phyloP scores from a whole-genome alignment of 306 rosid species.

The Senna siamea region DNA sequence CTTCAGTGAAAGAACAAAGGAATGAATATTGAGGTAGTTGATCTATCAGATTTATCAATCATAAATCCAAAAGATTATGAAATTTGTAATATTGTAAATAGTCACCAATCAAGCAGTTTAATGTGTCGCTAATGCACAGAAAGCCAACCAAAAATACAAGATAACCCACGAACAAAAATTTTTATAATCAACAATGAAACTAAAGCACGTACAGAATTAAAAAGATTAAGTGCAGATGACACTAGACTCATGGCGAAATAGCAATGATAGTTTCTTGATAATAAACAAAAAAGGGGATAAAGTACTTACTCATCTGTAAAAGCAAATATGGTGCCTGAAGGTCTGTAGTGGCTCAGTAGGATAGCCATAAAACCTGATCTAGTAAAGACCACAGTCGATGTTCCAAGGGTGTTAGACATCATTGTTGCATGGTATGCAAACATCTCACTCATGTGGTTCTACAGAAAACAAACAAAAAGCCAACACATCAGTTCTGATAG shows the following conservation, averaged over 20 bases:
- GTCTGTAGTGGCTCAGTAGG: constrained; percentile 89
- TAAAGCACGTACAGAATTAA: not conserved
- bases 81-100: not conserved
- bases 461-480: constrained; percentile 32
- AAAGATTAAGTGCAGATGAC: not conserved
- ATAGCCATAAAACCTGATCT: constrained; percentile 93
- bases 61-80: not conserved
- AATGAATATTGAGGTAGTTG: not conserved
- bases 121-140: not conserved
- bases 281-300: constrained; percentile 22
- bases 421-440: constrained; percentile 98
- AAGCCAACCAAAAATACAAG: constrained; percentile 9
- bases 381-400: constrained; percentile 91
- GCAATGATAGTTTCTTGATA: not conserved
- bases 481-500: constrained; percentile 16
- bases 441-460: constrained; percentile 99
- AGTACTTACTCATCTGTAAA: constrained; percentile 90
- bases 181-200: not conserved
- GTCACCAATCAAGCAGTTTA: not conserved
- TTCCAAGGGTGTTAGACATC: constrained; percentile 99
- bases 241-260: not conserved
- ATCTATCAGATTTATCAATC: constrained; percentile 5
- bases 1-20: constrained; percentile 1
- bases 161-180: not conserved
- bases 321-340: constrained; percentile 89